Base-by-base conservation (phyloP, 192 early-diverging fungal genomes). In the Kappamyces sp. region DNA sequence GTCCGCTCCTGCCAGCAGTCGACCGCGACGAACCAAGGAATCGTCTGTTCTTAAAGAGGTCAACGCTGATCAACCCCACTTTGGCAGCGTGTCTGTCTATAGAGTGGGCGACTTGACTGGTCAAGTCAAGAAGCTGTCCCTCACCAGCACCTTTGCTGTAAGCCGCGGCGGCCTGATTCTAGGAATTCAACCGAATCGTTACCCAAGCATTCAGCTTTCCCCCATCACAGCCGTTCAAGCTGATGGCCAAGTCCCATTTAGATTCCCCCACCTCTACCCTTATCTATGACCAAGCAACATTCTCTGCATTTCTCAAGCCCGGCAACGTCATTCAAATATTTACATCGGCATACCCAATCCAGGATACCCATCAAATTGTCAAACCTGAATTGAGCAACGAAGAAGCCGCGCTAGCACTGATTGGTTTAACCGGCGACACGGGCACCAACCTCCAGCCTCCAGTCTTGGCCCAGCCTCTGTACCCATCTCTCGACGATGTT, bases 131-230 rank as follows among this genome's bases (percentile, higher is more conserved):
- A 23, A 23, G 23, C 23, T 23, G 23, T 23, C 23, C 23, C 23
- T 23, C 23, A 23, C 23, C 23, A 23, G 23, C 23, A 23, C 23
- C 23, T 23, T 23, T 23, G 23, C 23, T 23, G 23, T 23, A 23
- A 23, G 23, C 23, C 23, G 23, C 23, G n/a, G 10, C 7, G 4
- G 7, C 48, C 46, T 43, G 32, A 43, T 47, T 13, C 35, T 40
- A 59, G 57, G 38, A 59, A 48, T 59, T 59, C 13, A 40, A 59
- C 37, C 35, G 57, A 34, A 59, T 59, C 12, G 39, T 59, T 13
- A 59, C 33, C 44, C 57, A 59, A 48, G 57, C 57, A 7, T 59
- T 59, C 31, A 35, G 49, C 38, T 59, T 59, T 47, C 12, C 32
- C 5, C 12, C 32, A 23, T 46, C n/a, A 0, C 34, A 34, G 31